These are phyloP conservation scores for Acanthochlamys bracteata DNA, from an alignment of 106 monocot species.

Conservation along the genomic window DNA sequence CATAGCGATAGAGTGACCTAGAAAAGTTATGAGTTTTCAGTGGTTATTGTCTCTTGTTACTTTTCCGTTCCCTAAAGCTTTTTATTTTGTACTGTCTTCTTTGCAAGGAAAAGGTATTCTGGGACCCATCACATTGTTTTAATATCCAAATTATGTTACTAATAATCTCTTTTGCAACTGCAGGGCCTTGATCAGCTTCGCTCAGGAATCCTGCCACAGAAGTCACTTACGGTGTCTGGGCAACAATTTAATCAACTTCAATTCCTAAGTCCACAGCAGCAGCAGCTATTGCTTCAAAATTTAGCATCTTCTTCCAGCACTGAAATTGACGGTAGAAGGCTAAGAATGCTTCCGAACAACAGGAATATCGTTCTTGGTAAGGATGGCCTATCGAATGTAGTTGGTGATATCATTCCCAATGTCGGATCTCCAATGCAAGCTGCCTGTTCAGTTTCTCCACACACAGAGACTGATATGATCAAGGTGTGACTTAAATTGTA, in stretches of 20 bases:
- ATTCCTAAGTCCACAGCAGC: slow-evolving; percentile 66
- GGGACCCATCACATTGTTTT: too few relatives aligned
- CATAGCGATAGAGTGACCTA: too few relatives aligned
- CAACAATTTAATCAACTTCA: slow-evolving; percentile 69
- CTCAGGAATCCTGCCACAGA: slow-evolving; percentile 52
- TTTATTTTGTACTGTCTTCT: too few relatives aligned
- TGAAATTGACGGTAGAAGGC: slow-evolving; percentile 59
- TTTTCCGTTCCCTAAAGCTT: too few relatives aligned
- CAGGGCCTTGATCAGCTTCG: slow-evolving; percentile 83
- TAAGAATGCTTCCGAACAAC: slow-evolving; percentile 56
- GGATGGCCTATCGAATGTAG: slow-evolving; percentile 47
- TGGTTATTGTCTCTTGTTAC: too few relatives aligned
- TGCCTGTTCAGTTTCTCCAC: slow-evolving; percentile 29
- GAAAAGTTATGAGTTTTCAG: too few relatives aligned
- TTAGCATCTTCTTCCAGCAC: slow-evolving; percentile 43
- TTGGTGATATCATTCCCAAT: slow-evolving; percentile 50
- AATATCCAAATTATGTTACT: too few relatives aligned
- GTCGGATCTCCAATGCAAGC: slow-evolving; percentile 56
- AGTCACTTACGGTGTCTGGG: too few relatives aligned
- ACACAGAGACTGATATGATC: slow-evolving; percentile 53
- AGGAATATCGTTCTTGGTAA: slow-evolving; percentile 46
- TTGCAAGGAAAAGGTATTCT: too few relatives aligned
- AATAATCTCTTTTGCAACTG: too few relatives aligned
- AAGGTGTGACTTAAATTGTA: too few relatives aligned
- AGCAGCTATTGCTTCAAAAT: slow-evolving; percentile 69